Base-by-base conservation (phyloP, 108 stramenopile species). In the Heterococcus sp. region DNA sequence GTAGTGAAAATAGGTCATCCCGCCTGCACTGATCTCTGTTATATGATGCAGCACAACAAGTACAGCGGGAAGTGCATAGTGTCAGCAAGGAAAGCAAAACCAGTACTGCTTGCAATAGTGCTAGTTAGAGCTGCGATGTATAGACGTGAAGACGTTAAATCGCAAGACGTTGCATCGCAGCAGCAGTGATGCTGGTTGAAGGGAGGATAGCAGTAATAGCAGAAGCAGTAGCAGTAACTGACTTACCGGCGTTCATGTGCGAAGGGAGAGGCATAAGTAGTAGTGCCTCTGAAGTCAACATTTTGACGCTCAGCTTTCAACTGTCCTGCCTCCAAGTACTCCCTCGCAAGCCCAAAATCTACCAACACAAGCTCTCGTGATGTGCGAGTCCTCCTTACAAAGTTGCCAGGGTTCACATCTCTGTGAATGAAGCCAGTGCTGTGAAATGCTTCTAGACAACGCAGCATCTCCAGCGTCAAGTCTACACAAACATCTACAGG, bases 251-350 rank as follows among this genome's bases (percentile, higher is more conserved):
- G 8, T 4, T 78, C 76, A 64, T 78, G 76, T 21, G 38, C 71
- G 69, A 34, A 72, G 14, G 71, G 76, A 28, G 76, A 78, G 35
- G 69, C 84, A 69, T 68, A 85, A 38, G 77, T 75, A 58, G 82
- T 86, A 71, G 85, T 86, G 37, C 85, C 85, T 11, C 85, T 75
- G 34, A 86, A 86, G 21, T 86, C 85, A 21, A 83, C 85, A 32
- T 36, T 64, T 32, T 36, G 40, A 73, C 80, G 74, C 34, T 76
- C 82, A 27, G 34, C 68, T 0, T 77, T 68, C 38, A 86, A 34
- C 0, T n/a, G 72, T 1, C 85, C 85, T 2, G 32, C 32, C 3
- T 72, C 35, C 73, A 27, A 30, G 33, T 82, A 84, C 40, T 80
- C 30, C 35, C 78, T 82, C 34, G 82, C 85, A 29, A 73, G 33